A percentile compares a stretch with the other conserved stretches of the same genome.
Evolutionary conservation across 306 rosid species (phyloP).

Genomic region (Canavalia gladiata): DNA sequence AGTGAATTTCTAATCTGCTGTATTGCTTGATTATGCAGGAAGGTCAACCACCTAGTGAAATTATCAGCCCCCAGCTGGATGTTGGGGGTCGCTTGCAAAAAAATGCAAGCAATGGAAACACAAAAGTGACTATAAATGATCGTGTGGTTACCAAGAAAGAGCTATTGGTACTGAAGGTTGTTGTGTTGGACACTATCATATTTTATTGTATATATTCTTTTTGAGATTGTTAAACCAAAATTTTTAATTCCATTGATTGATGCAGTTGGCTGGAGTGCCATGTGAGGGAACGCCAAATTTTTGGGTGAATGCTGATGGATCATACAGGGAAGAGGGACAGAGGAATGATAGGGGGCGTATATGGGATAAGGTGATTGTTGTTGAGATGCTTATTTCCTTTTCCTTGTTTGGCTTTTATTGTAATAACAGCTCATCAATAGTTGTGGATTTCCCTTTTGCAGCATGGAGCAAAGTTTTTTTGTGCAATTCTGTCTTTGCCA

Average conservation of each 20-base stretch:
- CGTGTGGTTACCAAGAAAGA: constrained; percentile 72
- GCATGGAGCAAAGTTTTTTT: constrained; percentile 57
- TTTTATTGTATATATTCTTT: neutral
- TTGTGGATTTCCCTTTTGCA: constrained; percentile 48
- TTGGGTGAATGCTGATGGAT: constrained; percentile 81
- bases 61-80: constrained; percentile 64
- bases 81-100: constrained; percentile 64
- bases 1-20: constrained; percentile 34
- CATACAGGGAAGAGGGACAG: constrained; percentile 88
- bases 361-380: constrained; percentile 76
- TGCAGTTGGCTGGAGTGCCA: constrained; percentile 80
- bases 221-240: constrained; percentile 33
- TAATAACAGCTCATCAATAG: constrained; percentile 34
- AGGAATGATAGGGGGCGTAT: constrained; percentile 58
- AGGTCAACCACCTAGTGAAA: constrained; percentile 65
- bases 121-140: constrained; percentile 63
- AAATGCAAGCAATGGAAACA: constrained; percentile 79
- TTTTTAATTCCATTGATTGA: constrained; percentile 31
- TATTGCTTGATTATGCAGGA: constrained; percentile 60
- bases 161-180: constrained; percentile 68
- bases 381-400: constrained; percentile 10
- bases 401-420: constrained; percentile 24
- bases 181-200: constrained; percentile 16
- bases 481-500: constrained; percentile 66
- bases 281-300: constrained; percentile 80